Percentiles rank a stretch among this genome's conserved stretches.
Evolutionary conservation across 768 basidiomycete species (phyloP).

Genomic region (Pilatotrama ljubarskyi): DNA sequence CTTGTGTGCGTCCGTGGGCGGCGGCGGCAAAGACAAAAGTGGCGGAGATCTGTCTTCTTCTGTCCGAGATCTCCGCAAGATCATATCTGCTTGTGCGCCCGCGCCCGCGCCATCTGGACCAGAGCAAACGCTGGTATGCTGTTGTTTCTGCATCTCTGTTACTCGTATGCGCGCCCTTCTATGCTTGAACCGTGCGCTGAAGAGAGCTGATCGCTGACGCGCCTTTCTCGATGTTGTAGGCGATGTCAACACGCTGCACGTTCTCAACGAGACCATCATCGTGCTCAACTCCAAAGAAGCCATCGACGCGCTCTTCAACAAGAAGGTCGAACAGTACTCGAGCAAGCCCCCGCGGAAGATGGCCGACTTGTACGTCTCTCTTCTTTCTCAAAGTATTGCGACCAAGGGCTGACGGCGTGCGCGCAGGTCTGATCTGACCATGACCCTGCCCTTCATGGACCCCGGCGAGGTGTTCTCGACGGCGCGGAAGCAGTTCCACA

Average conservation of each 20-base stretch:
- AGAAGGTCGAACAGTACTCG: conserved; percentile 15
- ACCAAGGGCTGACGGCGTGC: neutral
- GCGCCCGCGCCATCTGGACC: neutral
- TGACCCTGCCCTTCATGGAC: conserved; percentile 24
- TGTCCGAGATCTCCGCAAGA: neutral
- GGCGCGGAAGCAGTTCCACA: conserved; percentile 21
- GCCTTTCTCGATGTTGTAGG: neutral
- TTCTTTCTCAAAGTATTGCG: neutral
- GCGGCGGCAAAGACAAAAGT: neutral
- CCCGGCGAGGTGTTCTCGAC: conserved; percentile 17
- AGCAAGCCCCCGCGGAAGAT: conserved; percentile 19
- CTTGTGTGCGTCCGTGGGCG: too few species aligned
- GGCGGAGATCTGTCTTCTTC: neutral
- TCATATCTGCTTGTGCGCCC: neutral
- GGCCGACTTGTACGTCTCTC: conserved; percentile 14
- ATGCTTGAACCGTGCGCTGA: too few species aligned
- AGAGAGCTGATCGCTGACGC: too few species aligned
- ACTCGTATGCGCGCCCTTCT: too few species aligned
- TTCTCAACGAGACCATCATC: conserved; percentile 18
- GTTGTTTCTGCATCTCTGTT: too few species aligned
- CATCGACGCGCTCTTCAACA: conserved; percentile 23
- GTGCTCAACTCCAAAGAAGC: conserved; percentile 24
- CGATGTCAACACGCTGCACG: conserved; percentile 16
- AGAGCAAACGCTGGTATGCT: too few species aligned
- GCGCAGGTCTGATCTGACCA: conserved; percentile 15